These are phyloP conservation scores for Pseudogymnoascus sp. DNA, from an alignment of 2,329 filamentous ascomycete genomes.

Conservation along the genomic window DNA sequence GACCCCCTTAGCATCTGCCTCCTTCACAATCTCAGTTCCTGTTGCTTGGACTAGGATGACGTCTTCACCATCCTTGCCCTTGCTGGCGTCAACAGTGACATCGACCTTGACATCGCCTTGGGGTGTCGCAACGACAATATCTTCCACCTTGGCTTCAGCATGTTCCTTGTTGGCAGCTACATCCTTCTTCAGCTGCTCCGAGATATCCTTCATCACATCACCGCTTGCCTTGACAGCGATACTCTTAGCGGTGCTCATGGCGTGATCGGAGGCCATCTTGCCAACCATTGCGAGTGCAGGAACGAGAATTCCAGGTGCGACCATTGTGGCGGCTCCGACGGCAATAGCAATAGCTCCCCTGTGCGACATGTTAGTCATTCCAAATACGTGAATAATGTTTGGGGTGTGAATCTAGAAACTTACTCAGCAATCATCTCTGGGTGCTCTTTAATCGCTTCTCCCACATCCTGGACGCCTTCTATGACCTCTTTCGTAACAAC, in stretches of 20 bases:
- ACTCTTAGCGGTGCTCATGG: constrained; percentile 15
- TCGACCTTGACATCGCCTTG: neutral
- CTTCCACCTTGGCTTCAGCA: neutral
- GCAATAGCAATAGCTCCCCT: constrained; percentile 21
- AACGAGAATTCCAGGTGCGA: constrained; percentile 21
- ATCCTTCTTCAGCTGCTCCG: constrained; percentile 13
- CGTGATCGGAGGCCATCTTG: constrained; percentile 21
- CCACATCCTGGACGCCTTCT: constrained; percentile 17
- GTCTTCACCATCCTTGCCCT: neutral
- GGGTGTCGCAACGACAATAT: neutral
- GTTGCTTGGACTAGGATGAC: neutral
- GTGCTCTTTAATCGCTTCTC: constrained; percentile 19
- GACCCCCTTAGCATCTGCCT: neutral
- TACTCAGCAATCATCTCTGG: constrained; percentile 23
- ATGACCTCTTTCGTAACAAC: constrained; percentile 18
- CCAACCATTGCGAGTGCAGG: constrained; percentile 20
- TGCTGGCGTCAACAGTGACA: neutral
- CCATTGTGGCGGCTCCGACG: constrained; percentile 21
- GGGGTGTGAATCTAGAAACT: neutral
- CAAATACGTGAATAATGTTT: neutral
- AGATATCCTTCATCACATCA: constrained; percentile 19
- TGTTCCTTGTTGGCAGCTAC: neutral
- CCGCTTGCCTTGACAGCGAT: constrained; percentile 18
- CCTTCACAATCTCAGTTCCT: neutral
- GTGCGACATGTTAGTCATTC: neutral